phyloP scores from a whole-genome alignment of 768 basidiomycete genomes.

The Lactarius hengduanensis region DNA sequence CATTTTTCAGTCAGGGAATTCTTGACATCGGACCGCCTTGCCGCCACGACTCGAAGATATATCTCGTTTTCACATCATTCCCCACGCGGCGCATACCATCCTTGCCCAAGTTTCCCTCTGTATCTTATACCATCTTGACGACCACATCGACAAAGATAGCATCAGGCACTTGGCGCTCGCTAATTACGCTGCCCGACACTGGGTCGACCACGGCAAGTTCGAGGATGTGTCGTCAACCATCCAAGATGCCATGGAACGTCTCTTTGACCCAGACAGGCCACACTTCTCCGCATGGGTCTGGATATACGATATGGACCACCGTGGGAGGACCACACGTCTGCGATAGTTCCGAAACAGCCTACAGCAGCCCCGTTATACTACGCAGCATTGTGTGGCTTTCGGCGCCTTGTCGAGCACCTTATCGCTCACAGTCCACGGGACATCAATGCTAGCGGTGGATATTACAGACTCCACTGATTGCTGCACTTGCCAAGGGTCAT shows the following conservation, averaged over 20 bases:
- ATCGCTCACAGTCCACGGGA: not conserved
- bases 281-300: not conserved
- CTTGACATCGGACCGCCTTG: too few relatives aligned
- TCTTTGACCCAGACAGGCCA: not conserved
- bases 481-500: not conserved
- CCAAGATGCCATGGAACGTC: not conserved
- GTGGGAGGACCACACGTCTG: not conserved
- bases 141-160: too few relatives aligned
- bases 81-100: too few relatives aligned
- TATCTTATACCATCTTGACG: too few relatives aligned
- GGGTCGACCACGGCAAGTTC: not conserved
- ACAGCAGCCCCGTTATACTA: not conserved
- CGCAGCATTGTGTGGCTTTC: not conserved
- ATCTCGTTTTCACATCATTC: too few relatives aligned
- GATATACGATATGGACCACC: not conserved
- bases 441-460: not conserved
- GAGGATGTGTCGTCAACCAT: not conserved
- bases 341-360: not conserved
- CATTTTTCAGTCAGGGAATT: too few relatives aligned
- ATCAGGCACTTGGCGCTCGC: not conserved
- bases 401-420: not conserved
- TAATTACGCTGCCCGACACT: not conserved
- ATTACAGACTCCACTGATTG: not conserved
- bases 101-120: too few relatives aligned
- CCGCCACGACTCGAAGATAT: too few relatives aligned